Conservation (phyloP, 108 stramenopile genomes). For the Nannochloropsis granulata region DNA sequence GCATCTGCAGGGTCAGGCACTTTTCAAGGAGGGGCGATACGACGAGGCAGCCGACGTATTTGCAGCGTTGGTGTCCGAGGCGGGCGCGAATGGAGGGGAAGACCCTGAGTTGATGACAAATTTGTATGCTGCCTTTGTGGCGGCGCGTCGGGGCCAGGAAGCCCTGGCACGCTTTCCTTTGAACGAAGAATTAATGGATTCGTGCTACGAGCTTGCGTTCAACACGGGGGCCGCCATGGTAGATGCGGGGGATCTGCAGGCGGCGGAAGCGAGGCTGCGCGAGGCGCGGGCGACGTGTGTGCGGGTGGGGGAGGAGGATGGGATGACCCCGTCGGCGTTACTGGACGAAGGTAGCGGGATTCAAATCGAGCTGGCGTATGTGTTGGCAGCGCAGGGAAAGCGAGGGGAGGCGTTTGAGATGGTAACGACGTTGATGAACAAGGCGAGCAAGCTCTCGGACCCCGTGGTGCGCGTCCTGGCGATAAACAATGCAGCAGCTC, state of each 20-base stretch:
- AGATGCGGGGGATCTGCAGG: neutral
- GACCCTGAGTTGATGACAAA: neutral
- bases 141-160: constrained; percentile 2
- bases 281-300: neutral
- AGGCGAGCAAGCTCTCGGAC: neutral
- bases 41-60: constrained; percentile 2
- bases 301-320: neutral
- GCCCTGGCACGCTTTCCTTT: constrained; percentile 1
- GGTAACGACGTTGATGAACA: neutral
- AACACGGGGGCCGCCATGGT: neutral
- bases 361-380: neutral
- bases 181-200: neutral
- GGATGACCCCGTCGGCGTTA: neutral
- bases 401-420: neutral
- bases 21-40: constrained; percentile 1
- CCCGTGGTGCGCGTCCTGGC: neutral
- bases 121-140: constrained; percentile 3
- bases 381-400: neutral
- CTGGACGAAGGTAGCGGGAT: neutral
- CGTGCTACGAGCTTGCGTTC: neutral
- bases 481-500: neutral
- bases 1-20: constrained; percentile 15
- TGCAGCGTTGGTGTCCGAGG: neutral
- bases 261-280: neutral
- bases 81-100: neutral